These are phyloP conservation scores for Cystofilobasidium capitatum DNA, from an alignment of 768 basidiomycete species.

Conservation along the genomic window DNA sequence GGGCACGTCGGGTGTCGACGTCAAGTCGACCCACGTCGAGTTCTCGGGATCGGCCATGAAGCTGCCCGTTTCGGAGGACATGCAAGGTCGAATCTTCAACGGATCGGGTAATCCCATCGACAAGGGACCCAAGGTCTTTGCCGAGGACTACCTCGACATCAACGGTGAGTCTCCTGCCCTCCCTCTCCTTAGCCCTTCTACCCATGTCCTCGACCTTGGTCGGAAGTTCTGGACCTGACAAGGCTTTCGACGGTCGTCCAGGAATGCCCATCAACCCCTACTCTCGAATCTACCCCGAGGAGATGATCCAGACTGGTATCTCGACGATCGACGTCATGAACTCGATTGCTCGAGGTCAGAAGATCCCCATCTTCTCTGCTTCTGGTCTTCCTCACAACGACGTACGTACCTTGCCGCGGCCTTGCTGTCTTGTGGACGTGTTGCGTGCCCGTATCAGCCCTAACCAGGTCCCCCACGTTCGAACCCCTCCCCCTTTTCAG, in stretches of 20 bases:
- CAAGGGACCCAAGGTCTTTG: slow-evolving; percentile 96
- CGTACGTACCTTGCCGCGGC: slow-evolving; percentile 44
- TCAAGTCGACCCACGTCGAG: slow-evolving; percentile 92
- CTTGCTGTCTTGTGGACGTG: slow-evolving; percentile 23
- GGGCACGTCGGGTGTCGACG: slow-evolving; percentile 93
- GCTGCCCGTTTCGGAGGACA: slow-evolving; percentile 95
- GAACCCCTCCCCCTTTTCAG: slow-evolving; percentile 42
- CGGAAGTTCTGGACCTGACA: background rate
- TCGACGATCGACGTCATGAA: slow-evolving; percentile 63
- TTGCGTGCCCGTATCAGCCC: slow-evolving; percentile 18
- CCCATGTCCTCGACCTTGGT: background rate
- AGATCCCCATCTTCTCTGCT: slow-evolving; percentile 99
- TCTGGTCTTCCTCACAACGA: slow-evolving; percentile 98
- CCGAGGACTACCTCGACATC: slow-evolving; percentile 98
- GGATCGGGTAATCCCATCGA: slow-evolving; percentile 97
- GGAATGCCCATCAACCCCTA: slow-evolving; percentile 79
- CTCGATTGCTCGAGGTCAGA: slow-evolving; percentile 98
- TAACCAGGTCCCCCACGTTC: slow-evolving; percentile 5
- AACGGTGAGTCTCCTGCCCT: slow-evolving; percentile 56
- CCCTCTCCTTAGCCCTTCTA: background rate
- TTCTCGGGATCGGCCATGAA: slow-evolving; percentile 99
- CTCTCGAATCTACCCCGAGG: slow-evolving; percentile 93
- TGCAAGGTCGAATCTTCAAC: slow-evolving; percentile 98
- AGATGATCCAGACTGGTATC: slow-evolving; percentile 99
- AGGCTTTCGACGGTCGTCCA: slow-evolving; percentile 34